phyloP scores from a whole-genome alignment of 2,329 filamentous ascomycete genomes.

The Talaromyces sp. region DNA sequence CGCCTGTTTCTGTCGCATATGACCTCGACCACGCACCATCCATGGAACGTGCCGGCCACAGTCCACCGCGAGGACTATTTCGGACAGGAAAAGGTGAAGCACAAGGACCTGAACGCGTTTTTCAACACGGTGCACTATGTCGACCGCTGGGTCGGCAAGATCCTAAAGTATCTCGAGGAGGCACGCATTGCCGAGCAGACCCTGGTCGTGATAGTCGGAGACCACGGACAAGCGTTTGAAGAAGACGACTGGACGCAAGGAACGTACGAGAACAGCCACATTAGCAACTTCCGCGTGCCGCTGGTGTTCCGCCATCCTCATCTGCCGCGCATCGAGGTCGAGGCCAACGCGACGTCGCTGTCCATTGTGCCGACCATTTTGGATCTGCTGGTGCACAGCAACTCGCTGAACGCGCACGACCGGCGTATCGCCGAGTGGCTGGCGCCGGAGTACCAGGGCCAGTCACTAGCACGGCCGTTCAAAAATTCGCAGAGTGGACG shows the following conservation, averaged over 20 bases:
- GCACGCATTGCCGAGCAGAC: slow-evolving; percentile 42
- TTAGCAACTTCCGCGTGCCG: slow-evolving; percentile 43
- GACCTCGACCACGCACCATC: slow-evolving; percentile 37
- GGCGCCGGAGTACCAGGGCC: slow-evolving; percentile 44
- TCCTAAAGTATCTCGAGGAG: slow-evolving; percentile 41
- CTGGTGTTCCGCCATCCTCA: slow-evolving; percentile 43
- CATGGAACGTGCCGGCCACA: slow-evolving; percentile 35
- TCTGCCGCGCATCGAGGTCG: slow-evolving; percentile 39
- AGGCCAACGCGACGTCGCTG: slow-evolving; percentile 37
- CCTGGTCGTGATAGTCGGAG: slow-evolving; percentile 44
- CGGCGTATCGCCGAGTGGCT: slow-evolving; percentile 33
- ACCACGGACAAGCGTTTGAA: slow-evolving; percentile 43
- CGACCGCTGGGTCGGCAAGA: slow-evolving; percentile 41
- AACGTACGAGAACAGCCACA: slow-evolving; percentile 44
- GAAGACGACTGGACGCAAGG: slow-evolving; percentile 39
- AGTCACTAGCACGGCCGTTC: slow-evolving; percentile 43
- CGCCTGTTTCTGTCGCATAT: slow-evolving; percentile 28
- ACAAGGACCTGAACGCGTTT: slow-evolving; percentile 39
- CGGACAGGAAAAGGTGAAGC: slow-evolving; percentile 18
- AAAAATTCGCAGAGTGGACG: slow-evolving; percentile 22
- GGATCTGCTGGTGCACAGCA: slow-evolving; percentile 40
- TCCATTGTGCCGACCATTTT: slow-evolving; percentile 44
- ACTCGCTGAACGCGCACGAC: slow-evolving; percentile 34
- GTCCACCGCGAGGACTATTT: slow-evolving; percentile 22
- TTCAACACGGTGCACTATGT: slow-evolving; percentile 42